Percentiles rank a stretch among this genome's conserved stretches.
These are phyloP conservation scores for Cicer chorassanicum DNA, from an alignment of 306 rosid species.

Conservation along the genomic window DNA sequence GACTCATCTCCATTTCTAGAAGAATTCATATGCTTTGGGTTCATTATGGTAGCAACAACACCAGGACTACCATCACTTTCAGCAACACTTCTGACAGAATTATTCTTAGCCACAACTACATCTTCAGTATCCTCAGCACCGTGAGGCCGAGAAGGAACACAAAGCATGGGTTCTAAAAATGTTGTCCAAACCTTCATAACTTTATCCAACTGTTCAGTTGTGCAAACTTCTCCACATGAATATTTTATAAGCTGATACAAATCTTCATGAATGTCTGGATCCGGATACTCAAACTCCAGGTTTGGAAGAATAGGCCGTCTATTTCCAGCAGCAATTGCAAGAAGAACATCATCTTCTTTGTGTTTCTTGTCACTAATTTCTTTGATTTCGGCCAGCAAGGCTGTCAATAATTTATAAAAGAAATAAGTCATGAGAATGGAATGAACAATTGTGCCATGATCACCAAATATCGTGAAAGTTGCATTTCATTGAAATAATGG, in stretches of 20 bases:
- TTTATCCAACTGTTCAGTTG: conserved; percentile 90
- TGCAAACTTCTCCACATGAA: conserved; percentile 95
- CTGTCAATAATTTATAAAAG: conserved; percentile 56
- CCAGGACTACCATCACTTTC: conserved; percentile 80
- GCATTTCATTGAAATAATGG: conserved; percentile 14
- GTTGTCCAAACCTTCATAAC: conserved; percentile 98
- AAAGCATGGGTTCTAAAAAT: conserved; percentile 87
- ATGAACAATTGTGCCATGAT: conserved; percentile 29
- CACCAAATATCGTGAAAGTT: conserved; percentile 28
- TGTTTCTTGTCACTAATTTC: conserved; percentile 96
- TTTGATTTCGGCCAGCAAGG: conserved; percentile 89
- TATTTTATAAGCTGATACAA: conserved; percentile 90
- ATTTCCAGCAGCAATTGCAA: conserved; percentile 96
- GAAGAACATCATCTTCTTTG: conserved; percentile 95
- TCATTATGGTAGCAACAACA: conserved; percentile 57
- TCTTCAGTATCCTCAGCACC: conserved; percentile 95
- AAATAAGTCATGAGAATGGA: conserved; percentile 34
- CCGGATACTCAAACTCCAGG: conserved; percentile 85
- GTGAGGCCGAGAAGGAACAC: conserved; percentile 86
- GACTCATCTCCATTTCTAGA: conserved; percentile 73
- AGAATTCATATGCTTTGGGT: conserved; percentile 60
- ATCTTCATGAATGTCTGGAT: conserved; percentile 90
- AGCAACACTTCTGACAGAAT: conserved; percentile 59
- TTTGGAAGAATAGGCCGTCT: conserved; percentile 88
- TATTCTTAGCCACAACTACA: conserved; percentile 67